Evolutionary conservation across 345 rosid species (phyloP).

Genomic region (Xanthoceras sorbifolium): DNA sequence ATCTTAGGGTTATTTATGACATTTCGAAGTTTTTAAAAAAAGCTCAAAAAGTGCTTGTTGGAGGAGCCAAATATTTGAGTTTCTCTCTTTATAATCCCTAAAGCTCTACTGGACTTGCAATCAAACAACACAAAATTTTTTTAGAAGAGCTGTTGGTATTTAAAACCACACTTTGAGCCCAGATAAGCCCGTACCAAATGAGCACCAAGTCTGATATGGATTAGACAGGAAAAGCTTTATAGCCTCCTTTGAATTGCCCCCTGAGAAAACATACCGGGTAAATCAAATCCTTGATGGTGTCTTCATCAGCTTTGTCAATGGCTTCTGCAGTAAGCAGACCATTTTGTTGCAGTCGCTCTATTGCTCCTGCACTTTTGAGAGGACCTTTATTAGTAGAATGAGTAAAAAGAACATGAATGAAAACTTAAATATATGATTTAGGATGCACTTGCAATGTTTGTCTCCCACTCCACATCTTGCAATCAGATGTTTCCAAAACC

Average conservation of each 20-base stretch:
- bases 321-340: slow-evolving; percentile 78
- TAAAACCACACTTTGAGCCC: background rate
- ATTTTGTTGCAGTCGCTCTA: slow-evolving; percentile 73
- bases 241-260: slow-evolving; percentile 9
- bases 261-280: slow-evolving; percentile 60
- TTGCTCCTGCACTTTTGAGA: slow-evolving; percentile 63
- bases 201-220: background rate
- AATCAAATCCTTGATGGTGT: slow-evolving; percentile 69
- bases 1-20: no score
- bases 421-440: background rate
- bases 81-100: background rate
- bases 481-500: background rate
- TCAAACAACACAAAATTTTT: background rate
- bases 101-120: background rate
- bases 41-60: background rate
- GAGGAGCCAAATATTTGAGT: background rate
- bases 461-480: background rate
- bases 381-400: background rate
- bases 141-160: background rate
- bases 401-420: background rate
- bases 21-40: no score
- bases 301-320: slow-evolving; percentile 80
- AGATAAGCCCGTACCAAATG: background rate
- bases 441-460: background rate
- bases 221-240: slow-evolving; percentile 11